Evolutionary conservation across 345 rosid genomes (phyloP), one percentile per base, ranked within the genome.

Genomic region (Syzygium jambos): DNA sequence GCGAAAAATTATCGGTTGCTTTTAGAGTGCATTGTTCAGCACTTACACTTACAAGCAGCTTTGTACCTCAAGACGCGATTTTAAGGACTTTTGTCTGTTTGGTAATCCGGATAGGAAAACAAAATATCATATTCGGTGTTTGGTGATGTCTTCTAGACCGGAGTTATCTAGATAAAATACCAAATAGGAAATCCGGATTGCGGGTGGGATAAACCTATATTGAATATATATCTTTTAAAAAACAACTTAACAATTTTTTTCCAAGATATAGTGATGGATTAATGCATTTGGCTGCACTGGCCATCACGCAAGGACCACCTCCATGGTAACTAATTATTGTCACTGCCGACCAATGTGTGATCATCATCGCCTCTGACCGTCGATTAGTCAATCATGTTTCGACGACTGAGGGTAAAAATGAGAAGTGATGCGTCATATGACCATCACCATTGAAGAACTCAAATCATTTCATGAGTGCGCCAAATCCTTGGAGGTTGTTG

Each of bases 241-340:
- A 61, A 5, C 46, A 1, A 27, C 14, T 6, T 4, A 14, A 12
- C 53, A 61, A 61, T 15, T n/a, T 61, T 52, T 17, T 52, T 52
- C 53, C 53, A 27, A 13, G 46, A 43, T 43, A 43, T 43, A 43
- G 46, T 6, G 34, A 61, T 61, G 73, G 2, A 61, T 30, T 61
- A 1, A 61, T 2, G 17, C 2, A n/a, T 12, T 0, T 0, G 19
- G 38, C 19, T 61, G 14, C 2, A 2, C 2, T 1, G 1, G 34
- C 73, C 73, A n/a, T 0, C 4, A 9, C 3, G 19, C 38, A n/a
- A 61, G 19, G 34, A n/a, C 14, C 10, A 13, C 19, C 38, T 61
- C 19, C 21, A n/a, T n/a, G 34, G n/a, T 27, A 61, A 9, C 17
- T 1, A 0, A 61, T n/a, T 17, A n/a, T n/a, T n/a, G 73, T n/a